These are phyloP conservation scores for Fusarium sp. DNA, from an alignment of 2,329 filamentous ascomycete genomes.

Conservation along the genomic window DNA sequence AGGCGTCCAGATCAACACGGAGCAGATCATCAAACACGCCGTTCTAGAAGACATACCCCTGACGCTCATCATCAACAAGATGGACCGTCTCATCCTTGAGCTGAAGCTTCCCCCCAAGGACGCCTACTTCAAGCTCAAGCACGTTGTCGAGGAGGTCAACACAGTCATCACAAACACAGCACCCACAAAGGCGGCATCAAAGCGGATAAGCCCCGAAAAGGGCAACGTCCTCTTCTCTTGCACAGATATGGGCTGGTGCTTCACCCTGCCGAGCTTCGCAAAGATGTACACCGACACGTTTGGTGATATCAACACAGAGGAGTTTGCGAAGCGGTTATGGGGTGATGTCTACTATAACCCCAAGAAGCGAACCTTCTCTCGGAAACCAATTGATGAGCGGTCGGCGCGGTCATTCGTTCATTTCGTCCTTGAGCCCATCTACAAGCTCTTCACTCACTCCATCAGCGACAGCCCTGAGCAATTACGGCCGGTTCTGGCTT, in stretches of 20 bases:
- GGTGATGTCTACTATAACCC: constrained; percentile 98
- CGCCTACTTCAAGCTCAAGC: constrained; percentile 98
- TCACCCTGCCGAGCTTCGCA: constrained; percentile 92
- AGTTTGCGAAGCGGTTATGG: constrained; percentile 90
- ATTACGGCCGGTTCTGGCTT: constrained; percentile 80
- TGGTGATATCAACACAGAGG: constrained; percentile 81
- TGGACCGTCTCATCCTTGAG: constrained; percentile 95
- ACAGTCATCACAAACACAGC: constrained; percentile 90
- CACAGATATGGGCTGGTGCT: constrained; percentile 95
- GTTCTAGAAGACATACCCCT: constrained; percentile 90
- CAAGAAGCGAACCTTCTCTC: constrained; percentile 87
- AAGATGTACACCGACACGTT: constrained; percentile 96
- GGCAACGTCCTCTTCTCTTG: constrained; percentile 98
- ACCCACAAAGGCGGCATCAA: constrained; percentile 82
- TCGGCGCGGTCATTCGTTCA: constrained; percentile 91
- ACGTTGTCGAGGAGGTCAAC: constrained; percentile 98
- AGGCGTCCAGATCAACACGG: constrained; percentile 98
- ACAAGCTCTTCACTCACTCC: constrained; percentile 96
- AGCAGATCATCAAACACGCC: constrained; percentile 96
- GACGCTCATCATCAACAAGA: constrained; percentile 94
- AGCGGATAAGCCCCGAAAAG: constrained; percentile 91
- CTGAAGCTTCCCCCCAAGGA: constrained; percentile 93
- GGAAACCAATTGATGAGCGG: constrained; percentile 84
- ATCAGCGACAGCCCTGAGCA: constrained; percentile 91
- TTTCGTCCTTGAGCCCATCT: constrained; percentile 95